These are phyloP conservation scores for Sedum album DNA, from an alignment of 164 flowering plant genomes.

Conservation along the genomic window DNA sequence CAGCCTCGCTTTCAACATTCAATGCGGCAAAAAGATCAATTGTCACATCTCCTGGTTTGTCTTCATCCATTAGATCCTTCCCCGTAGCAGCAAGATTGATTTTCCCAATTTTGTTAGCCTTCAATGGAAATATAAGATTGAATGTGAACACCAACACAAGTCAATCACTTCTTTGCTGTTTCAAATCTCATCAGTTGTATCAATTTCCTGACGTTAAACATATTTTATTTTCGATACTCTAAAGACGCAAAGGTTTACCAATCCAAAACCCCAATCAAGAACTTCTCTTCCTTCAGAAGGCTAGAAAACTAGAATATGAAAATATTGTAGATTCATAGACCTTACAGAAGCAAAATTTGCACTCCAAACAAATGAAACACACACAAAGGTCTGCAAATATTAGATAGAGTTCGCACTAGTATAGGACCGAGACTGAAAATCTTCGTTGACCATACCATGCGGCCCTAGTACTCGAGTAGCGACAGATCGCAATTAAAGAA, in stretches of 20 bases:
- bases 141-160: not conserved
- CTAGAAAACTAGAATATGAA: not conserved
- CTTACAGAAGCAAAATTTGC: not conserved
- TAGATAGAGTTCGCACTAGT: not conserved
- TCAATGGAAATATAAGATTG: conserved; percentile 10
- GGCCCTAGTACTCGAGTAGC: not conserved
- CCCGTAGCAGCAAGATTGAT: conserved; percentile 99
- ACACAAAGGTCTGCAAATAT: not conserved
- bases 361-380: not conserved
- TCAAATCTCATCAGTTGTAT: not conserved
- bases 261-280: not conserved
- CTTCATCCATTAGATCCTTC: conserved; percentile 99
- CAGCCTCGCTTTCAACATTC: conserved; percentile 83
- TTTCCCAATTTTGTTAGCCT: conserved; percentile 98
- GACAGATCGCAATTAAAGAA: not conserved
- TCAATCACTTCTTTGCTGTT: not conserved
- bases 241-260: not conserved
- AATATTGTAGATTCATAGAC: not conserved
- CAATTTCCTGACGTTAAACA: not conserved
- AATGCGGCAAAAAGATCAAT: conserved; percentile 86
- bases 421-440: not conserved
- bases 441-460: not conserved
- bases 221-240: not conserved
- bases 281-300: not conserved
- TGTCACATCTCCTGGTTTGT: conserved; percentile 91